phyloP scores from a whole-genome alignment of 257 asterid genomes.

The Solanum clarkiae region DNA sequence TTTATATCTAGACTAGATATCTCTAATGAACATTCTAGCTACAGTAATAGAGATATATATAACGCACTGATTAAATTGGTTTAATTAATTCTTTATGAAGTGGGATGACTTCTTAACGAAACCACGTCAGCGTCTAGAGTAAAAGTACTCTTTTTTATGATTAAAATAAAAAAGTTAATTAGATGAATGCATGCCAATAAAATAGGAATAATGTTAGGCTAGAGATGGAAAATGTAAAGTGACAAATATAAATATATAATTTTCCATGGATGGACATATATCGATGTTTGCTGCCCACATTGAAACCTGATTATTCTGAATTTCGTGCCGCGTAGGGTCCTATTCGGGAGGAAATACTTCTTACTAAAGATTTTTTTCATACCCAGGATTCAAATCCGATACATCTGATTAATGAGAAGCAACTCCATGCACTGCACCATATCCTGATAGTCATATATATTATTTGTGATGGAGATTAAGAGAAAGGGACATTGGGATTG shows the following conservation, averaged over 20 bases:
- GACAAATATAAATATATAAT: background rate
- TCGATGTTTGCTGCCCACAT: rapidly evolving
- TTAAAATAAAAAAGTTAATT: background rate
- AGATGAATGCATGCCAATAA: background rate
- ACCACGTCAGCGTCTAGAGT: background rate
- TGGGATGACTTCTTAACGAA: background rate
- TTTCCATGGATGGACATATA: too few species aligned
- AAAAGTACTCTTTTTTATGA: background rate
- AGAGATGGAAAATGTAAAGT: background rate
- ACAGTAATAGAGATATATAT: background rate
- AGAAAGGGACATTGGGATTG: conserved; percentile 17
- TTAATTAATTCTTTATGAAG: background rate
- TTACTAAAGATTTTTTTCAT: too few species aligned
- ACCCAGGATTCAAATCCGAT: too few species aligned
- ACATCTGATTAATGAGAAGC: too few species aligned
- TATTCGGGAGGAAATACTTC: too few species aligned
- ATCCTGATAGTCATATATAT: background rate
- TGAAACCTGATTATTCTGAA: rapidly evolving
- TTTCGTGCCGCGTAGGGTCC: rapidly evolving
- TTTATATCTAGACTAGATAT: background rate
- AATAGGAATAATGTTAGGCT: background rate
- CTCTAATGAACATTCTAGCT: background rate
- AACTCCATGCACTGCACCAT: rapidly evolving
- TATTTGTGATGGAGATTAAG: conserved; percentile 8
- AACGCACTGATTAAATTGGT: background rate